Percentiles rank a stretch among this genome's conserved stretches.
These are phyloP conservation scores for Symbiodinium natans DNA, from an alignment of 73 alveolate species.

Conservation along the genomic window DNA sequence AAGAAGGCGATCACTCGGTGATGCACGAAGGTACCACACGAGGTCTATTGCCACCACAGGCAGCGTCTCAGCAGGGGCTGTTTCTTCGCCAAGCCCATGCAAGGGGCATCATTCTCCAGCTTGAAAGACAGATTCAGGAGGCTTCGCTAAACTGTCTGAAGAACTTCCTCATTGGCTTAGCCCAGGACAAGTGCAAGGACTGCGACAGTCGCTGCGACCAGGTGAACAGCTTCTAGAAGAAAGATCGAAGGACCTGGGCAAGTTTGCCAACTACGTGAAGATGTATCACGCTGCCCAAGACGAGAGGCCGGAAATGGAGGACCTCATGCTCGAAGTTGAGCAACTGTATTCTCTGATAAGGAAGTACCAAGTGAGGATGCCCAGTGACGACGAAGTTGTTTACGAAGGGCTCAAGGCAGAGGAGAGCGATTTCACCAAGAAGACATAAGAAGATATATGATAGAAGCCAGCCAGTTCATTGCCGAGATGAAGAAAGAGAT, in stretches of 20 bases:
- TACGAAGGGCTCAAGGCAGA: conserved; percentile 63
- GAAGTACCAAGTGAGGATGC: conserved; percentile 60
- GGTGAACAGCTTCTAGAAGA: conserved; percentile 52
- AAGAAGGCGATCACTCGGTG: conserved; percentile 73
- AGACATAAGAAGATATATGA: background rate
- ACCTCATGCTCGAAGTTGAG: conserved; percentile 74
- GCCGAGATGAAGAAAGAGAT: conserved; percentile 74
- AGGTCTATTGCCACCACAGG: conserved; percentile 45
- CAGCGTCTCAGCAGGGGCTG: conserved; percentile 56
- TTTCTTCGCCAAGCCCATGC: conserved; percentile 52
- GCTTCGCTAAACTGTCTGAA: conserved; percentile 63
- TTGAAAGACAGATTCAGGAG: conserved; percentile 76
- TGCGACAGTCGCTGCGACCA: background rate
- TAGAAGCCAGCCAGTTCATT: conserved; percentile 68
- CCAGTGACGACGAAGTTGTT: conserved; percentile 47
- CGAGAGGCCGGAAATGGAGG: conserved; percentile 72
- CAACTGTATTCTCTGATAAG: conserved; percentile 43
- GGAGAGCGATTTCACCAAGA: conserved; percentile 59
- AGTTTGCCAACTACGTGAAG: conserved; percentile 49
- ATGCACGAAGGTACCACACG: conserved; percentile 39
- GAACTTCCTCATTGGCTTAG: conserved; percentile 68
- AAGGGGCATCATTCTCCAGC: conserved; percentile 65
- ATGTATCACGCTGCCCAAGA: conserved; percentile 38
- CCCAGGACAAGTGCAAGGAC: conserved; percentile 46
- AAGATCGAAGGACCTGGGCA: conserved; percentile 68